These are phyloP conservation scores for Madurella mycetomatis DNA, from an alignment of 2,329 filamentous ascomycete genomes.

Conservation along the genomic window DNA sequence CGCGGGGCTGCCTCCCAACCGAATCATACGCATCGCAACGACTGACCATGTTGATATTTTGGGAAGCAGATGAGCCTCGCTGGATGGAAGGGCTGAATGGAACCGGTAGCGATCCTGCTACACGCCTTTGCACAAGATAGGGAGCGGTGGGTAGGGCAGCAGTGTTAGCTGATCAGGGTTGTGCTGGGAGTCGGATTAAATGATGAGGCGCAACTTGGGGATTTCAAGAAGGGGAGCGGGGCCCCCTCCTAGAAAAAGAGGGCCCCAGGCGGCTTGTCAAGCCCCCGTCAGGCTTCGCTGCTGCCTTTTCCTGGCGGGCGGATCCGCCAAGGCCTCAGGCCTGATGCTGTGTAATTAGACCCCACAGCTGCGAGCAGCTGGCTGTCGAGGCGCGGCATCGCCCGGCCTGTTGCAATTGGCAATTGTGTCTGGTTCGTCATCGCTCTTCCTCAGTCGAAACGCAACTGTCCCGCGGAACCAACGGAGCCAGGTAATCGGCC, in stretches of 20 bases:
- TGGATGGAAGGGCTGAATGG: neutral
- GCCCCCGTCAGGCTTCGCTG: slow-evolving; percentile 7
- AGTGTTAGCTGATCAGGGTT: slow-evolving; percentile 12
- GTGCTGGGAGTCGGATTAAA: slow-evolving; percentile 16
- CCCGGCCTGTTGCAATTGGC: slow-evolving; percentile 10
- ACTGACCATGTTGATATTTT: slow-evolving; percentile 24
- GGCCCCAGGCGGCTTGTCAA: slow-evolving; percentile 14
- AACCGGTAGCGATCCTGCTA: slow-evolving; percentile 6
- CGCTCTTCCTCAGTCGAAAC: slow-evolving; percentile 12
- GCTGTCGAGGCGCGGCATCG: neutral
- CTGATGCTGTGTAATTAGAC: neutral
- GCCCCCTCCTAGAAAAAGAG: slow-evolving; percentile 11
- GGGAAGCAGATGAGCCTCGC: neutral
- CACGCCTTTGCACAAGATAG: slow-evolving; percentile 9
- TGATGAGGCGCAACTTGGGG: slow-evolving; percentile 20
- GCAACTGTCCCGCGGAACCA: slow-evolving; percentile 2
- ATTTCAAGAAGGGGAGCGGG: slow-evolving; percentile 21
- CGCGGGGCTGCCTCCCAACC: slow-evolving; percentile 19
- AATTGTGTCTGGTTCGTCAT: slow-evolving; percentile 21
- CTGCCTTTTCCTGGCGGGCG: slow-evolving; percentile 9
- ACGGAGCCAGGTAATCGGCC: slow-evolving; percentile 9
- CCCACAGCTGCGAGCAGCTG: slow-evolving; percentile 13
- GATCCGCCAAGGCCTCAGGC: neutral
- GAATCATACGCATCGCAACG: neutral
- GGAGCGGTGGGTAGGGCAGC: slow-evolving; percentile 12